These are phyloP conservation scores for Camellia japonica DNA, from an alignment of 148 eudicot species.

Conservation along the genomic window DNA sequence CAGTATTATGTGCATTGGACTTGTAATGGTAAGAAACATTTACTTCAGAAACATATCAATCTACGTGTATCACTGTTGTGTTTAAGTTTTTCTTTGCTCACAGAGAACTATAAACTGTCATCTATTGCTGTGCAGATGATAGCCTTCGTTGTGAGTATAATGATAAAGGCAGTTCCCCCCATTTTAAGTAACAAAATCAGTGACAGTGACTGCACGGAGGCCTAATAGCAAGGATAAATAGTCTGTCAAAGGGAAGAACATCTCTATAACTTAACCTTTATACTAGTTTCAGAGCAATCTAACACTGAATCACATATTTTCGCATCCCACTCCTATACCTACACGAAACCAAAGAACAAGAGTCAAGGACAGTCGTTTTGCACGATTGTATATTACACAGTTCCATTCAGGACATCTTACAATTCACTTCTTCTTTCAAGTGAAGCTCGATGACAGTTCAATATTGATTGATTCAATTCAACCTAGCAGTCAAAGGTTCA, in stretches of 20 bases:
- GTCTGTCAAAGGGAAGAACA: too few species aligned
- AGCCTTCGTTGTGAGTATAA: conserved; percentile 52
- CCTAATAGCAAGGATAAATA: background rate
- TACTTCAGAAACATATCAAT: background rate
- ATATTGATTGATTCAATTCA: background rate
- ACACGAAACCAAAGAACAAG: background rate
- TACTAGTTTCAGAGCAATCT: too few species aligned
- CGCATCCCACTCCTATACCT: background rate
- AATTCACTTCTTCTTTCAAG: background rate
- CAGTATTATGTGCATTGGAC: conserved; percentile 59
- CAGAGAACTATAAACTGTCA: background rate
- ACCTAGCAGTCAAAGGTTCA: background rate
- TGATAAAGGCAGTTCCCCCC: conserved; percentile 33
- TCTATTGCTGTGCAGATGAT: conserved; percentile 41
- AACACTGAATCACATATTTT: background rate
- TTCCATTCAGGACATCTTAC: background rate
- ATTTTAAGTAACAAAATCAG: conserved; percentile 21
- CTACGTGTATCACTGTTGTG: background rate
- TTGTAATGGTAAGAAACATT: conserved; percentile 38
- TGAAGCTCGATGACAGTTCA: background rate
- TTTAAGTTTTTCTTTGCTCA: background rate
- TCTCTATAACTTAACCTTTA: too few species aligned
- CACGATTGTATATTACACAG: background rate
- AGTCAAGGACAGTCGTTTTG: background rate
- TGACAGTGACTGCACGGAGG: background rate